Conservation (phyloP, 2,329 filamentous ascomycete genomes). For the Claviceps africana region DNA sequence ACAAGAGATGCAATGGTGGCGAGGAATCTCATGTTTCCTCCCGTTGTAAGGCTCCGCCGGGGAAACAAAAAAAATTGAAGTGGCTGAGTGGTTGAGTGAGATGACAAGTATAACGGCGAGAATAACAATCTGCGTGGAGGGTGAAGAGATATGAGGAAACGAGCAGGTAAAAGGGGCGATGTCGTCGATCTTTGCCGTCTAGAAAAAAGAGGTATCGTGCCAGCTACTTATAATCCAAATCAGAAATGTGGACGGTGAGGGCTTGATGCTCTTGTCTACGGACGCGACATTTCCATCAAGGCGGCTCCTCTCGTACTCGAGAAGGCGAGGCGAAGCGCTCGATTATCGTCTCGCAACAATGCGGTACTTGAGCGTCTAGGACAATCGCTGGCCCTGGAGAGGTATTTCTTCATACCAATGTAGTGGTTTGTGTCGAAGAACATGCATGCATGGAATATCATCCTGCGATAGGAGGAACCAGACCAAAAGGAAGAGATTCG, state of each 20-base stretch:
- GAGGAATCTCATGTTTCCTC: background rate
- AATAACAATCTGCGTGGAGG: background rate
- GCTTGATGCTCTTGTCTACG: background rate
- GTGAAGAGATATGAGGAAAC: background rate
- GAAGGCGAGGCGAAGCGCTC: background rate
- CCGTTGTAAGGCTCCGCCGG: background rate
- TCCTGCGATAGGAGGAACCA: background rate
- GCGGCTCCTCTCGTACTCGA: background rate
- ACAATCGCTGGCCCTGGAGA: background rate
- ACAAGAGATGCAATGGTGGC: background rate
- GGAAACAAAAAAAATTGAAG: background rate
- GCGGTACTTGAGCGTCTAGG: background rate
- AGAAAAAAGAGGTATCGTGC: too few species aligned
- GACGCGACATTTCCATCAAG: background rate
- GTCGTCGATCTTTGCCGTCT: background rate
- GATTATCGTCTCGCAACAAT: background rate
- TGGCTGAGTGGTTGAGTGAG: too few species aligned
- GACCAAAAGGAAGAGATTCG: too few species aligned
- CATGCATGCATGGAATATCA: background rate
- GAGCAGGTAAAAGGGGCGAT: background rate
- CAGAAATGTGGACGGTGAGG: too few species aligned
- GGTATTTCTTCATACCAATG: background rate
- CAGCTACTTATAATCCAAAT: too few species aligned
- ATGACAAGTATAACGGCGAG: background rate
- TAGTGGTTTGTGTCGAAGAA: background rate